Evolutionary conservation across 2,329 filamentous ascomycete species (phyloP).

Genomic region (Paraphaeosphaeria minitans): DNA sequence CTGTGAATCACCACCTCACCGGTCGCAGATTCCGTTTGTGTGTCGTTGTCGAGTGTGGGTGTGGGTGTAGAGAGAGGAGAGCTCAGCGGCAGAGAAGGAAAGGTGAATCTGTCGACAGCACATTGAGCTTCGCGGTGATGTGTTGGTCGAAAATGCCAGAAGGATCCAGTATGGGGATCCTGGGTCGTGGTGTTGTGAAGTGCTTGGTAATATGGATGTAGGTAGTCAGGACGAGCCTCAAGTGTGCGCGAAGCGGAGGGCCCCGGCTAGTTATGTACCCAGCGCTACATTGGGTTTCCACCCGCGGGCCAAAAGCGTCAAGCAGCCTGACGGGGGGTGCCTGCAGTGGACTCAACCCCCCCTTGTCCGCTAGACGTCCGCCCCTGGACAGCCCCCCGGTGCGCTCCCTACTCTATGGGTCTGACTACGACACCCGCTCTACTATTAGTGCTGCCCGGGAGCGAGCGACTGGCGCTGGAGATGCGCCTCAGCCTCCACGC

Average conservation of each 20-base stretch:
- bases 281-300: background rate
- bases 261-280: slow-evolving; percentile 3
- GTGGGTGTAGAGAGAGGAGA: slow-evolving; percentile 28
- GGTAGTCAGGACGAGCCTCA: slow-evolving; percentile 2
- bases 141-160: slow-evolving; percentile 36
- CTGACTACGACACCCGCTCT: slow-evolving; percentile 29
- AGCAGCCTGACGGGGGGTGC: slow-evolving; percentile 9
- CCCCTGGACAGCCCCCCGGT: slow-evolving; percentile 28
- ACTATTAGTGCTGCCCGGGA: slow-evolving; percentile 20
- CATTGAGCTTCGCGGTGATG: slow-evolving; percentile 30
- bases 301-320: slow-evolving; percentile 9
- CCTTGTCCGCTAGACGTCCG: slow-evolving; percentile 21
- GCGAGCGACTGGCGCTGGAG: slow-evolving; percentile 26
- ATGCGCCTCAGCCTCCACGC: slow-evolving; percentile 19
- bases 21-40: slow-evolving; percentile 34
- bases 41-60: slow-evolving; percentile 26
- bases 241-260: slow-evolving; percentile 17
- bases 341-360: slow-evolving; percentile 15
- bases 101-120: slow-evolving; percentile 41
- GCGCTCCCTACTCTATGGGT: slow-evolving; percentile 35
- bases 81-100: slow-evolving; percentile 39
- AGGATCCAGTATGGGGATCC: slow-evolving; percentile 40
- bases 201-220: slow-evolving; percentile 34
- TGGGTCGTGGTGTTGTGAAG: slow-evolving; percentile 20
- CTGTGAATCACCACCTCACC: slow-evolving; percentile 43